Conservation (phyloP, 179 eudicot species). For the Actinidia polygama region DNA sequence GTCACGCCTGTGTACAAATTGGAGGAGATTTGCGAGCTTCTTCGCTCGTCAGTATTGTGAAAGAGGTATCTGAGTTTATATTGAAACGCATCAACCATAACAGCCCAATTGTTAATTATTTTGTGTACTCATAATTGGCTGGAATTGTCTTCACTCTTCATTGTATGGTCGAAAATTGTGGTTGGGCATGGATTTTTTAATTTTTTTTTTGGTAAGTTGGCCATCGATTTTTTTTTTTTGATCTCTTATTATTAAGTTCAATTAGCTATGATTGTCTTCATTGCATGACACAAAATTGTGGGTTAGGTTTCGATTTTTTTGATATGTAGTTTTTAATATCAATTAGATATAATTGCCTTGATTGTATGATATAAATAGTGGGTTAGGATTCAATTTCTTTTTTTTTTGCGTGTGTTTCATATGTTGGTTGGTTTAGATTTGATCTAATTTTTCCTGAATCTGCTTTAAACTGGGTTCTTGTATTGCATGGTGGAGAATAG, state of each 20-base stretch:
- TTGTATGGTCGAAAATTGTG: neutral
- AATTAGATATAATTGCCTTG: too few species aligned
- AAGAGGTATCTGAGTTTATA: constrained; percentile 77
- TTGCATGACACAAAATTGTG: too few species aligned
- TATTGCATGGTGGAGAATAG: constrained; percentile 4
- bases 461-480: neutral
- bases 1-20: constrained; percentile 93
- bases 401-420: neutral
- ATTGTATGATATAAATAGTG: too few species aligned
- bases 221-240: too few species aligned
- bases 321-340: too few species aligned
- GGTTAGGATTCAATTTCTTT: neutral
- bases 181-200: neutral
- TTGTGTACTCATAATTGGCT: neutral
- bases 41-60: constrained; percentile 74
- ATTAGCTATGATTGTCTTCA: too few species aligned
- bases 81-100: constrained; percentile 86
- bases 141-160: neutral
- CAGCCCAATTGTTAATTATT: constrained; percentile 61
- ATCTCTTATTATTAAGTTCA: too few species aligned
- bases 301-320: too few species aligned
- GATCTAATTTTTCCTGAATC: neutral
- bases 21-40: constrained; percentile 87
- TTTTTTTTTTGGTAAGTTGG: too few species aligned
- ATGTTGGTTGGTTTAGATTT: neutral